Evolutionary conservation across 2,329 filamentous ascomycete genomes (phyloP).

Genomic region (Mycosphaerella sp.): DNA sequence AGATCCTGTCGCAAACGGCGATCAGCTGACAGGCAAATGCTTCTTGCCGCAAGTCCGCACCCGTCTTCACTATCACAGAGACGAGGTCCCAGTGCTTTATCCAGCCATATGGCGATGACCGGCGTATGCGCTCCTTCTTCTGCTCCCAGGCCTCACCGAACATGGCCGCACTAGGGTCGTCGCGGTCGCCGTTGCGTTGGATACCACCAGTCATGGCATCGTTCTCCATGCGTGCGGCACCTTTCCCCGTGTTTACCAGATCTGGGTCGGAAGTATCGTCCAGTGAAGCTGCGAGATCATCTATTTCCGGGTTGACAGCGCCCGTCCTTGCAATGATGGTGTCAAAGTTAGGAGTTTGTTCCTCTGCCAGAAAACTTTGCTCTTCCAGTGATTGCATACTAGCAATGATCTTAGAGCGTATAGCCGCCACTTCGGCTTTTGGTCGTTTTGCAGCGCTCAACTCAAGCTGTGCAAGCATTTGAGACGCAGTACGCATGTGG

Average conservation of each 20-base stretch:
- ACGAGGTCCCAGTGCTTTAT: constrained; percentile 87
- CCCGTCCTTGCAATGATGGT: constrained; percentile 71
- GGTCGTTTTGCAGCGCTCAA: constrained; percentile 74
- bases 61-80: constrained; percentile 84
- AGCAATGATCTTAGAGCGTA: constrained; percentile 79
- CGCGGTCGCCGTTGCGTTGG: constrained; percentile 71
- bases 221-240: constrained; percentile 80
- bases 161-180: constrained; percentile 78
- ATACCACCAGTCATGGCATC: constrained; percentile 81
- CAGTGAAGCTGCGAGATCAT: constrained; percentile 41
- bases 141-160: constrained; percentile 82
- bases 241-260: constrained; percentile 60
- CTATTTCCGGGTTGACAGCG: constrained; percentile 46
- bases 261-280: constrained; percentile 33
- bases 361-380: constrained; percentile 72
- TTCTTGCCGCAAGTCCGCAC: constrained; percentile 68
- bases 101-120: constrained; percentile 78
- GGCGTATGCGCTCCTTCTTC: constrained; percentile 77
- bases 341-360: constrained; percentile 70
- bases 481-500: constrained; percentile 80
- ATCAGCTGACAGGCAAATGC: constrained; percentile 84
- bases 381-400: constrained; percentile 86
- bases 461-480: constrained; percentile 80
- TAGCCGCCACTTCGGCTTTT: constrained; percentile 72
- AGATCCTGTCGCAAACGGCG: constrained; percentile 73